phyloP scores from a whole-genome alignment of 768 basidiomycete species.

The Naematelia encephala region DNA sequence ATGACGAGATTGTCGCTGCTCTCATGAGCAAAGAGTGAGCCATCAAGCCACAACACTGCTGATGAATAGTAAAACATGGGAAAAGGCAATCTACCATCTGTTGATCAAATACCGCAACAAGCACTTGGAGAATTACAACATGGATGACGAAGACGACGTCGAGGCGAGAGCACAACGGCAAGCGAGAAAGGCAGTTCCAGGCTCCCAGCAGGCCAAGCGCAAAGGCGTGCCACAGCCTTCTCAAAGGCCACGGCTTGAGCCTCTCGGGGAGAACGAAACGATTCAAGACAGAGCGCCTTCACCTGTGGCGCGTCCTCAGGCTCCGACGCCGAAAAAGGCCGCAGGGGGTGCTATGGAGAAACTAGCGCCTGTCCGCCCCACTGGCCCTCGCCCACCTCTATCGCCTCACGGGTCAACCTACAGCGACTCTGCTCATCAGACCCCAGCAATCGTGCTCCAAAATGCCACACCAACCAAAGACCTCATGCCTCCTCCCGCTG shows the following conservation, averaged over 20 bases:
- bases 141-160: slow-evolving; percentile 62
- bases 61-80: slow-evolving; percentile 73
- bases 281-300: slow-evolving; percentile 28
- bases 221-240: slow-evolving; percentile 26
- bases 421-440: slow-evolving; percentile 17
- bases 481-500: slow-evolving; percentile 29
- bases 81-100: slow-evolving; percentile 91
- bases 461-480: slow-evolving; percentile 44
- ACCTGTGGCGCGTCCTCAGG: slow-evolving; percentile 43
- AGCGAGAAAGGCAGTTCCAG: slow-evolving; percentile 15
- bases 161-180: slow-evolving; percentile 36
- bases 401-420: slow-evolving; percentile 19
- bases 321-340: slow-evolving; percentile 53
- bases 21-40: slow-evolving; percentile 57
- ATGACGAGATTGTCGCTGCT: slow-evolving; percentile 67
- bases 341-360: slow-evolving; percentile 27
- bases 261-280: slow-evolving; percentile 38
- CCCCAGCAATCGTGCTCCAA: slow-evolving; percentile 45
- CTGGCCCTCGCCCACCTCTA: slow-evolving; percentile 48
- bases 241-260: slow-evolving; percentile 22
- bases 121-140: slow-evolving; percentile 66
- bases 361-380: slow-evolving; percentile 19
- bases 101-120: slow-evolving; percentile 77
- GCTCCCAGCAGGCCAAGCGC: slow-evolving; percentile 24
- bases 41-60: not conserved